A percentile compares a stretch with the other conserved stretches of the same genome.
These are phyloP conservation scores for Candida nonsorbophila DNA, from an alignment of 805 yeast genomes.

Conservation along the genomic window DNA sequence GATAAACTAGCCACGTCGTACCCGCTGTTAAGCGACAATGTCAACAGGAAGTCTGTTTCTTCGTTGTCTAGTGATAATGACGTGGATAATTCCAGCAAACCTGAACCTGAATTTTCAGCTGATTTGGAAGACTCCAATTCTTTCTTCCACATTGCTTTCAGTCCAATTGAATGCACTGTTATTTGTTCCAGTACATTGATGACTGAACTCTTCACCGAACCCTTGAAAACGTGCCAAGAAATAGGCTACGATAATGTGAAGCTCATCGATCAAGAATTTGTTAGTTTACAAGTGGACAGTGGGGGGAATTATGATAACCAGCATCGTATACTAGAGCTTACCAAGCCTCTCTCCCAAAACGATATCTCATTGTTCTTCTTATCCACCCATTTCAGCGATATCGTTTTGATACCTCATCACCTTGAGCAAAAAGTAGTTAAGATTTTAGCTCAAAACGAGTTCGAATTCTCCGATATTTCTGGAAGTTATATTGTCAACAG, in stretches of 20 bases:
- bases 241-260: constrained; percentile 31
- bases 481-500: constrained; percentile 32
- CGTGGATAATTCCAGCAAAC: constrained; percentile 26
- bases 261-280: constrained; percentile 39
- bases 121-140: constrained; percentile 13
- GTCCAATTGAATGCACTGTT: constrained; percentile 59
- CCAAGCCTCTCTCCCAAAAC: constrained; percentile 53
- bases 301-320: constrained; percentile 52
- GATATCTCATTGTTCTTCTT: constrained; percentile 57
- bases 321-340: constrained; percentile 49
- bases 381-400: constrained; percentile 59
- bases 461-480: constrained; percentile 39
- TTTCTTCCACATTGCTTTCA: constrained; percentile 58
- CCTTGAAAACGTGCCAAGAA: constrained; percentile 27
- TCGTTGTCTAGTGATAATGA: constrained; percentile 4
- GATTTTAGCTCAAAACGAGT: constrained; percentile 39
- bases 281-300: constrained; percentile 54
- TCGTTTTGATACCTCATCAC: constrained; percentile 50
- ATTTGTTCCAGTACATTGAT: constrained; percentile 44
- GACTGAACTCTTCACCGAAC: constrained; percentile 29
- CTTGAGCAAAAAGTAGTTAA: constrained; percentile 40
- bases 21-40: constrained; percentile 2
- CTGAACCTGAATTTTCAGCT: constrained; percentile 1
- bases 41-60: constrained; percentile 2
- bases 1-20: constrained; percentile 2